Conservation (phyloP, 805 yeast species). For the Huiozyma sinensis region DNA sequence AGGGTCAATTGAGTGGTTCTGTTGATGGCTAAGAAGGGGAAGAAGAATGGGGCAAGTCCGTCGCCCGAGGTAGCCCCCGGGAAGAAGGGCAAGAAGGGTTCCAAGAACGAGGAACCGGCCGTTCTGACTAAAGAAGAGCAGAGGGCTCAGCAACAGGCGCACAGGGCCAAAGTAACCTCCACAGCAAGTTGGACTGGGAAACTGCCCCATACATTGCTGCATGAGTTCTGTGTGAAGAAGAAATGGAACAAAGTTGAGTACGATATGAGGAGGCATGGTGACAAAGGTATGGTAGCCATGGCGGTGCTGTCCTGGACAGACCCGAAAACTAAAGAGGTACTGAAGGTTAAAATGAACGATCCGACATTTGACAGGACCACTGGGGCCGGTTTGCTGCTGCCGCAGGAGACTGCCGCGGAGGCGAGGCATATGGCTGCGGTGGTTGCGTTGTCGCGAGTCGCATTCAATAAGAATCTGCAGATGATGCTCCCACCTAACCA, state of each 20-base stretch:
- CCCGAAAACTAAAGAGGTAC: conserved; percentile 66
- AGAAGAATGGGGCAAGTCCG: conserved; percentile 1
- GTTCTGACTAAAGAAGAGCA: conserved; percentile 9
- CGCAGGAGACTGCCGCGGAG: conserved; percentile 75
- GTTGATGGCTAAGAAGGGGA: conserved; percentile 8
- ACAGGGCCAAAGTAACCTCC: conserved; percentile 47
- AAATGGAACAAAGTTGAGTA: conserved; percentile 85
- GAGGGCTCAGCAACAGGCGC: conserved; percentile 22
- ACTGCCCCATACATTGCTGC: conserved; percentile 73
- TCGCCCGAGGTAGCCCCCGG: conserved; percentile 1
- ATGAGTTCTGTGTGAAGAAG: conserved; percentile 77
- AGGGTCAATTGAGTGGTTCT: too few relatives aligned
- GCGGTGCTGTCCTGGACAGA: conserved; percentile 61
- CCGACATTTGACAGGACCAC: conserved; percentile 34
- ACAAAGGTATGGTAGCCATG: conserved; percentile 52
- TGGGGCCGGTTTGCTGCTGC: conserved; percentile 38
- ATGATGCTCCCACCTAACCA: conserved; percentile 82
- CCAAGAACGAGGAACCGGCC: conserved; percentile 8
- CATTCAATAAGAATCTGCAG: conserved; percentile 71
- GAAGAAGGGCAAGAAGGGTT: conserved; percentile 14
- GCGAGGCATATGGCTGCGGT: conserved; percentile 90
- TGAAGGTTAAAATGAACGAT: conserved; percentile 44
- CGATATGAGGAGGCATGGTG: conserved; percentile 46
- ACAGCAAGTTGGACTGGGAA: conserved; percentile 90
- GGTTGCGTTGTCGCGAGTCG: conserved; percentile 67